These are phyloP conservation scores for Amniculicola lignicola DNA, from an alignment of 495 filamentous ascomycete species.

Conservation along the genomic window DNA sequence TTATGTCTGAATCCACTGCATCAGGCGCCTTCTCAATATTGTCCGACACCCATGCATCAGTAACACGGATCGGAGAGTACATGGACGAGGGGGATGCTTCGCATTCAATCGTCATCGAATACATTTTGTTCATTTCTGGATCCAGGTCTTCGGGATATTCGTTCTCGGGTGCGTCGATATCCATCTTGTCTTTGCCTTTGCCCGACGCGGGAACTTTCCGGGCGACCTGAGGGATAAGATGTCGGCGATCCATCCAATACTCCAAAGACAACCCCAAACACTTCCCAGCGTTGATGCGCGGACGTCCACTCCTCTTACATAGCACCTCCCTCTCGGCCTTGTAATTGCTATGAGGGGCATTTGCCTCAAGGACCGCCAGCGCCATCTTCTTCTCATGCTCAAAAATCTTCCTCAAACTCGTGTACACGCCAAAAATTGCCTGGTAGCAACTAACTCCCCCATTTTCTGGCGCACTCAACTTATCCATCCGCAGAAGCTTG, in stretches of 20 bases:
- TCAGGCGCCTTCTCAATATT: conserved; percentile 51
- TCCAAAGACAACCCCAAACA: conserved; percentile 75
- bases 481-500: conserved; percentile 72
- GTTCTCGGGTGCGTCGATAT: conserved; percentile 19
- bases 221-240: conserved; percentile 39
- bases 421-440: conserved; percentile 76
- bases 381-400: conserved; percentile 62
- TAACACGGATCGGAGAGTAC: conserved; percentile 60
- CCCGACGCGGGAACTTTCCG: conserved; percentile 23
- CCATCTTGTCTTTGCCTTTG: conserved; percentile 30
- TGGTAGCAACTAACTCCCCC: conserved; percentile 73
- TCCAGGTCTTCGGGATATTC: conserved; percentile 25
- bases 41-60: conserved; percentile 63
- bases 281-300: conserved; percentile 69
- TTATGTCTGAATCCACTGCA: conserved; percentile 16
- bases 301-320: conserved; percentile 69
- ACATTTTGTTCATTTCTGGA: conserved; percentile 46
- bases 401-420: conserved; percentile 61
- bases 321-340: conserved; percentile 52
- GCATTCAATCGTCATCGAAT: conserved; percentile 64
- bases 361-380: conserved; percentile 44
- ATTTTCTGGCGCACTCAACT: conserved; percentile 62
- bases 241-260: conserved; percentile 74
- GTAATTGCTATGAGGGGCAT: conserved; percentile 48
- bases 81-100: conserved; percentile 50